Evolutionary conservation across 805 yeast species (phyloP), one percentile per base, ranked within the genome.

Genomic region (Kodamaea neixiangensis): DNA sequence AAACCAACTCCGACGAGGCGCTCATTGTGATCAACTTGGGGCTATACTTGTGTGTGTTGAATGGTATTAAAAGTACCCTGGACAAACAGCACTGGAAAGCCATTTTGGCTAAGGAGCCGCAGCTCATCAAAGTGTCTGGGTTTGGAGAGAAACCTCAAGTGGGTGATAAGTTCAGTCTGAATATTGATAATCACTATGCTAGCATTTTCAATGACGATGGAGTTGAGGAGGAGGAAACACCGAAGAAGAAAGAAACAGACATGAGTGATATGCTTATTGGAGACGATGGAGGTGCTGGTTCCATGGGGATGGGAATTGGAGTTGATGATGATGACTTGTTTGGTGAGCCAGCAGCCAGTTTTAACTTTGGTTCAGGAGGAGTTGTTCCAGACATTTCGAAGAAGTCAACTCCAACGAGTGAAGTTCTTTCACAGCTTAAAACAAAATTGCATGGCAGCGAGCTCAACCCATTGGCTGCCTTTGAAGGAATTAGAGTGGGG

Each of bases 71-170:
- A 7, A 46, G 58, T 0, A 44, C 44, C 3, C 56, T 51, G 5
- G 64, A 60, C 31, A 65, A 58, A 51, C 47, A 55, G 11, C 59
- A 53, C 48, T 69, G 72, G 72, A 49, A 55, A 21, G 52, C 55
- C 15, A 46, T 50, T 21, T 51, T 62, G 17, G 3, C 35, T 13
- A 34, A 35, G 20, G 48, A 45, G 7, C 42, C 45, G 3, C 41
- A 37, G 20, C 19, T 37, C 21, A 37, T 19, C 3, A 37, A 37
- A 3, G 34, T 22, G 34, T 19, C 22, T 6, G 45, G 29, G n/a
- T 15, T n/a, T 15, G 21, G 31, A 19, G 45, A 33, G 31, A 22
- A 17, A 17, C 25, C 17, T 20, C 11, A 10, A 46, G 44, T 17
- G 19, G 35, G 31, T 25, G 43, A 9, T 1, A 37, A 37, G 35